Percentiles rank a stretch among this genome's conserved stretches.
phyloP scores from a whole-genome alignment of 306 rosid genomes.

The Biancaea sappan region DNA sequence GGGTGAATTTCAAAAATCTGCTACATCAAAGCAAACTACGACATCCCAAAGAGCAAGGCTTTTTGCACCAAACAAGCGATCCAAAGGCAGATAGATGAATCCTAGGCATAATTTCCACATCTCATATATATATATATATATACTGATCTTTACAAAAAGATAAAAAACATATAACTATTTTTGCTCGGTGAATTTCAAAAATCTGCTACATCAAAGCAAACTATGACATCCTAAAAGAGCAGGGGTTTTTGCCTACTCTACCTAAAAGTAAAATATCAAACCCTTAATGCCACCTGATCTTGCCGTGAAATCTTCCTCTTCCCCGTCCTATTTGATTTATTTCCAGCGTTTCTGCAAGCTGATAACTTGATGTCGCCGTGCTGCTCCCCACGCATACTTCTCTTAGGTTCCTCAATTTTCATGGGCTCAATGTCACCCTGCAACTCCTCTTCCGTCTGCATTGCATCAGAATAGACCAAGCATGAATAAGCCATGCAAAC shows the following conservation, averaged over 20 bases:
- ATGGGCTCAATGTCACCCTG: slow-evolving; percentile 53
- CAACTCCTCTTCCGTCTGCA: slow-evolving; percentile 81
- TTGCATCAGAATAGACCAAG: neutral
- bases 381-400: slow-evolving; percentile 66
- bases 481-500: slow-evolving; percentile 4
- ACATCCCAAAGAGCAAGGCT: slow-evolving; percentile 33
- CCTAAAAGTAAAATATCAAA: slow-evolving; percentile 61
- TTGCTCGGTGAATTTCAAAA: slow-evolving; percentile 31
- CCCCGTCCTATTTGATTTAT: slow-evolving; percentile 71
- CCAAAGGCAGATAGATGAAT: too few species aligned
- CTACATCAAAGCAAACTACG: slow-evolving; percentile 31
- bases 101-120: slow-evolving; percentile 43
- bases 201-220: slow-evolving; percentile 36
- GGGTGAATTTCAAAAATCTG: slow-evolving; percentile 38
- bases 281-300: slow-evolving; percentile 93
- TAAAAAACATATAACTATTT: slow-evolving; percentile 37
- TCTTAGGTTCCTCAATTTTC: slow-evolving; percentile 68
- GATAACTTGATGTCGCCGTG: slow-evolving; percentile 69
- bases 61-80: too few species aligned
- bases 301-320: slow-evolving; percentile 99
- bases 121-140: slow-evolving; percentile 44
- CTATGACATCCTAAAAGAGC: slow-evolving; percentile 34
- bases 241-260: slow-evolving; percentile 29
- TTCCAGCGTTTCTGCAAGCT: slow-evolving; percentile 69
- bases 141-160: slow-evolving; percentile 58